A percentile compares a stretch with the other conserved stretches of the same genome.
phyloP scores from a whole-genome alignment of 75 land plant genomes.

The Sequoiadendron giganteum region DNA sequence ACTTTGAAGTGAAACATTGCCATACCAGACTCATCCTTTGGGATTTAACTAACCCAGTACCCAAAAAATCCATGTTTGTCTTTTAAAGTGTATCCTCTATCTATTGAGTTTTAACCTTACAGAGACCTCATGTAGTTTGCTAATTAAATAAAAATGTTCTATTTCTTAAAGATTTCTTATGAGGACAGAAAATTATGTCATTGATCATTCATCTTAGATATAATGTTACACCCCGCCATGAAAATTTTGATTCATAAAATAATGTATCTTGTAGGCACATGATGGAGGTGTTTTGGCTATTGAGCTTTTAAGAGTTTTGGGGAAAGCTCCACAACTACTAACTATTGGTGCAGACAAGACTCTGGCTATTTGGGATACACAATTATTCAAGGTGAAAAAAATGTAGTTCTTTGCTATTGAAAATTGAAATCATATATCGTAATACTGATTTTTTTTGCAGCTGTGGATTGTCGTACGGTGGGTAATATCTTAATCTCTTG shows the following conservation, averaged over 20 bases:
- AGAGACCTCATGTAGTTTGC: background rate
- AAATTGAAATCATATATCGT: background rate
- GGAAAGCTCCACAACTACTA: constrained; percentile 86
- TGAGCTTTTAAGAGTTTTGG: constrained; percentile 88
- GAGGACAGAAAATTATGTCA: background rate
- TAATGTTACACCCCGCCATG: background rate
- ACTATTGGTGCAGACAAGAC: constrained; percentile 99
- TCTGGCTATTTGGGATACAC: constrained; percentile 95
- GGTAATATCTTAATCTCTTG: background rate
- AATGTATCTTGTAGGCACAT: constrained; percentile 67
- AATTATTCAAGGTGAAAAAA: constrained; percentile 77
- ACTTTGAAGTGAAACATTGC: background rate
- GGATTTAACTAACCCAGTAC: background rate
- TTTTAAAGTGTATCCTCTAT: background rate
- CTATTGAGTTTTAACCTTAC: background rate
- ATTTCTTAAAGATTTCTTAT: background rate
- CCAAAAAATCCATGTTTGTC: background rate
- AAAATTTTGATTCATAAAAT: background rate
- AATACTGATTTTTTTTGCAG: background rate
- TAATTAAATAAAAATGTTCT: background rate
- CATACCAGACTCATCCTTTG: background rate
- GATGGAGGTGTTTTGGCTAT: constrained; percentile 95
- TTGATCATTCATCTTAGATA: background rate
- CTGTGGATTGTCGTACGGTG: background rate
- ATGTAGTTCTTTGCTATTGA: background rate